Evolutionary conservation across 1,139 yeast genomes (phyloP).

Genomic region (Pichia cactophila): DNA sequence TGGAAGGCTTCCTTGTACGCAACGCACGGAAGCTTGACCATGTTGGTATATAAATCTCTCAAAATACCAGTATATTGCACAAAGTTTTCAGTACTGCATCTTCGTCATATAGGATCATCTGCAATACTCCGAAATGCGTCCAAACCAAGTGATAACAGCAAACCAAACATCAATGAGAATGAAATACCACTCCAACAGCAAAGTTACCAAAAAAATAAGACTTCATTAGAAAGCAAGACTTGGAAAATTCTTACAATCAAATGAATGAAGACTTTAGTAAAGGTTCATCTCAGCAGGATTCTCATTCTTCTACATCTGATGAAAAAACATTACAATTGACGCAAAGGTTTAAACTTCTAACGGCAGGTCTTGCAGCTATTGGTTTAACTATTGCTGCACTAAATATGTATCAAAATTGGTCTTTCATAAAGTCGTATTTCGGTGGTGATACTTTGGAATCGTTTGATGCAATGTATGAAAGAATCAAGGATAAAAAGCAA

Average conservation of each 20-base stretch:
- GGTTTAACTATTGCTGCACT: conserved; percentile 33
- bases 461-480: conserved; percentile 24
- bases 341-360: conserved; percentile 21
- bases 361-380: conserved; percentile 24
- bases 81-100: neutral
- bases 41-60: neutral
- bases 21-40: neutral
- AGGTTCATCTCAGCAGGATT: neutral
- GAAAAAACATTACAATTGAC: conserved; percentile 19
- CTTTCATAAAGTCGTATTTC: conserved; percentile 31
- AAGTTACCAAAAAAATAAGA: conserved; percentile 11
- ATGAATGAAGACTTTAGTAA: neutral
- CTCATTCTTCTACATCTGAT: conserved; percentile 1
- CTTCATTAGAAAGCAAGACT: conserved; percentile 11
- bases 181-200: conserved; percentile 8
- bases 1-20: neutral
- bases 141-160: neutral
- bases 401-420: conserved; percentile 38
- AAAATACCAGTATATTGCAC: neutral
- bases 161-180: neutral
- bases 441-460: conserved; percentile 29
- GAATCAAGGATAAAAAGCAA: conserved; percentile 20
- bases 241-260: conserved; percentile 9
- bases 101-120: neutral
- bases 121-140: neutral